phyloP scores from a whole-genome alignment of 129 eudicot genomes.

The Logfia minima region DNA sequence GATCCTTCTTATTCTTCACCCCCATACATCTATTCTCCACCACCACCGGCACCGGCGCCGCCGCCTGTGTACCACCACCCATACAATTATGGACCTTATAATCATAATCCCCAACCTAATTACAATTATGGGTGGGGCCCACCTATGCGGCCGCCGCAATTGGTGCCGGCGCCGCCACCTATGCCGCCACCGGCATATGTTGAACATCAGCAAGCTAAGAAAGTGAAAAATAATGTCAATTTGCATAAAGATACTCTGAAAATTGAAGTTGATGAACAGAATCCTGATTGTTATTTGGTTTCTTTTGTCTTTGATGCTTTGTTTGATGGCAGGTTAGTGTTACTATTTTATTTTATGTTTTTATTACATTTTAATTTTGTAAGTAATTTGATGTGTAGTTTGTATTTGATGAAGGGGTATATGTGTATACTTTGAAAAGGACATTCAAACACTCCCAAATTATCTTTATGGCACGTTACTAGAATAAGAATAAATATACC shows the following conservation, averaged over 20 bases:
- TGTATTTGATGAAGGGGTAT: neutral
- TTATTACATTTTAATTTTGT: neutral
- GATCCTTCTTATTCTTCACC: conserved; percentile 39
- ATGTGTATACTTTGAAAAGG: no score
- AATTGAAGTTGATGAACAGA: conserved; percentile 58
- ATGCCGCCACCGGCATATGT: conserved; percentile 47
- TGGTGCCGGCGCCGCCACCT: conserved; percentile 34
- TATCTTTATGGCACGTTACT: no score
- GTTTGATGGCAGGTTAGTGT: conserved; percentile 60
- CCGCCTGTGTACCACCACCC: conserved; percentile 34
- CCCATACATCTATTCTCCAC: conserved; percentile 42
- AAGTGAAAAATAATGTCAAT: conserved; percentile 79
- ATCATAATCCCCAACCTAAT: conserved; percentile 25
- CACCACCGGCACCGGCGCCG: conserved; percentile 41
- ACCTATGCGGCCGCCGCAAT: conserved; percentile 34
- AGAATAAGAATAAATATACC: no score
- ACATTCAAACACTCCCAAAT: no score
- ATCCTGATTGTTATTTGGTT: conserved; percentile 72
- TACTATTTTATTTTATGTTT: neutral
- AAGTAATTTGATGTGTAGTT: neutral
- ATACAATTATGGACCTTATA: conserved; percentile 43
- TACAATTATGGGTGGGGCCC: conserved; percentile 38
- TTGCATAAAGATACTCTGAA: conserved; percentile 75
- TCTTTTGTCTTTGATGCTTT: conserved; percentile 82
- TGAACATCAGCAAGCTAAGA: conserved; percentile 70